Base-by-base conservation (phyloP, 768 basidiomycete genomes). In the Candolleomyces eurysporus region DNA sequence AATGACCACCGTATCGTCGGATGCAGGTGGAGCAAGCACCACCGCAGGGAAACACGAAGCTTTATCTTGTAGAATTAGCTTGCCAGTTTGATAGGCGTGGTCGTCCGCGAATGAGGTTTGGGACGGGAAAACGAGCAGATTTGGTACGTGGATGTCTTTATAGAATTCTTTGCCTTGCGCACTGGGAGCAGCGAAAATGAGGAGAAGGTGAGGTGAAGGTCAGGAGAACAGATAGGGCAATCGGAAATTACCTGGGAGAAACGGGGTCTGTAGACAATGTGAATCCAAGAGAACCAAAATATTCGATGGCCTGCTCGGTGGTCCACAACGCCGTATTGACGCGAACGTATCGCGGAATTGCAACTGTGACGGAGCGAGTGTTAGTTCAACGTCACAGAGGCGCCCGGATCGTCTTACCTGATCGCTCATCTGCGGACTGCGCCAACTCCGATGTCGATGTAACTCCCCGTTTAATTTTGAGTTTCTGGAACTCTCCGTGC, bases 1-100 rank as follows among this genome's bases (percentile, higher is more conserved):
- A 45, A 98, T 90, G 32, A 94, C 91, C 51, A 82, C 78, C 58
- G 76, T 73, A 46, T 79, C 71, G 21, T 84, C 78, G 19, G 69
- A 72, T 2, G 78, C 74, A 11, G 88, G 89, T 48, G 92, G 91
- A 21, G 86, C 82, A n/a, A 99, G 85, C 6, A 98, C 84, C 61
- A 87, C 78, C 0, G 96, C 94, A 17, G 97, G 94, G 72, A 99
- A 94, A 74, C 97, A 99, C 59, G 94, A 96, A 19, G 97, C 96
- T 71, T 98, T 98, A 73, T 99, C 97, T 73, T 99, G 97, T 6
- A 98, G 77, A 62, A 99, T 96, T 39, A 98, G 76, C 61, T 88
- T 91, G 30, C 95, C 94, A 36, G 83, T 76, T 64, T 79, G 79
- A 74, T 95, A 97, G 21, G 87, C 81, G 3, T 81, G 74, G 63